Evolutionary conservation across 2,329 filamentous ascomycete genomes (phyloP), one percentile per base, ranked within the genome.

Genomic region (Didymella pinodella): DNA sequence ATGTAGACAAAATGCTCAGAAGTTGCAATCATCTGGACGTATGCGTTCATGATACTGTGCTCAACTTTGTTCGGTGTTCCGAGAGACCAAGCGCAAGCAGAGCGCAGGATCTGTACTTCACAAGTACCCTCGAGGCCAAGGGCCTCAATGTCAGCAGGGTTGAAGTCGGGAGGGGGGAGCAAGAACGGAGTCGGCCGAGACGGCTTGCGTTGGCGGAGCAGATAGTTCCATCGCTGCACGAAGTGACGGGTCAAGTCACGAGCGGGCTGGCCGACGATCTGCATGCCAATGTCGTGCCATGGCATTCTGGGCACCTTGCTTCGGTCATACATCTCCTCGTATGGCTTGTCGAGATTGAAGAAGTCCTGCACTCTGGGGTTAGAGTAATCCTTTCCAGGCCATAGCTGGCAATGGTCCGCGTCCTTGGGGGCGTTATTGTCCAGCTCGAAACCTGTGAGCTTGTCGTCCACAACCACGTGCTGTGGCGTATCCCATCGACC

Each of bases 1-100:
- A 98, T 97, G 78, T 99, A 98, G 50, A 98, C 92, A 71, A 97
- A 97, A 76, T 98, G 95, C 47, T 99, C 92, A 1, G 93, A 97
- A 64, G 94, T 90, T 65, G 95, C 90, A 67, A 99, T 99, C 82
- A 96, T 88, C 75, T 96, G 95, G 66, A 96, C 86, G 72, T 98
- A 98, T 3, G 95, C 94, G 64, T 90, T 95, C 84, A 96, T 93
- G 73, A 99, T 98, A 73, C 94, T 98, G 77, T 93, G 89, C 75
- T 99, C 95, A 0, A 90, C 91, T 59, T 92, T 86, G 55, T 92
- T 90, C 0, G 85, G 84, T 14, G 93, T 93, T 16, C 95, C 95
- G 2, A 97, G 84, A 1, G 94, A 98, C 95, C 95, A 99, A 34
- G 90, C 88, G 46, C 88, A 89, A 31, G 93, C 93, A 6, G 94